phyloP scores from a whole-genome alignment of 169 alveolate genomes.

The Blepharisma undulans region DNA sequence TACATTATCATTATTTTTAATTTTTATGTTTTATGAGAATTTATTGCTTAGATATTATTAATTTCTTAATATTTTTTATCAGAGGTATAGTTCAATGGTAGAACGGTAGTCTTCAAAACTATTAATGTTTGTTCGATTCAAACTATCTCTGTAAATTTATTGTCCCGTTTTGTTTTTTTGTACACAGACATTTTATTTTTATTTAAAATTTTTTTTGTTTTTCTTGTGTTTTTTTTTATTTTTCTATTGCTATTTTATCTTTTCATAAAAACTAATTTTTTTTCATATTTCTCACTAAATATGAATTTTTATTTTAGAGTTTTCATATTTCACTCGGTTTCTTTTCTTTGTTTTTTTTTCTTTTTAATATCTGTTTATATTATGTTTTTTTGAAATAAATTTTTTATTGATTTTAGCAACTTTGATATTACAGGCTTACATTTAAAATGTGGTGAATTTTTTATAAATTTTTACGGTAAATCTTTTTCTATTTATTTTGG shows the following conservation, averaged over 20 bases:
- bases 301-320: neutral
- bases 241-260: neutral
- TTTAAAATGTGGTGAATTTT: neutral
- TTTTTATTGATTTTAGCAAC: neutral
- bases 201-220: neutral
- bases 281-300: neutral
- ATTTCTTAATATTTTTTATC: too few relatives aligned
- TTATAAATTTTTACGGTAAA: neutral
- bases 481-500: neutral
- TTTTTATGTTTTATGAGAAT: too few relatives aligned
- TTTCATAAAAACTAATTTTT: neutral
- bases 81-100: conserved; percentile 54
- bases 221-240: neutral
- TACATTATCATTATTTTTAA: too few relatives aligned
- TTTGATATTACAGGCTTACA: neutral
- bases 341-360: neutral
- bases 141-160: conserved; percentile 23
- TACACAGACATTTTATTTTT: neutral
- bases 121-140: conserved; percentile 46
- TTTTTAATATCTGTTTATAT: neutral
- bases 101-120: conserved; percentile 54
- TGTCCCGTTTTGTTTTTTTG: neutral
- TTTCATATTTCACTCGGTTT: neutral
- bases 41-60: too few relatives aligned
- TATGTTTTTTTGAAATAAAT: neutral